Evolutionary conservation across 169 alveolate species (phyloP).

Genomic region (Cyclospora cayetanensis): DNA sequence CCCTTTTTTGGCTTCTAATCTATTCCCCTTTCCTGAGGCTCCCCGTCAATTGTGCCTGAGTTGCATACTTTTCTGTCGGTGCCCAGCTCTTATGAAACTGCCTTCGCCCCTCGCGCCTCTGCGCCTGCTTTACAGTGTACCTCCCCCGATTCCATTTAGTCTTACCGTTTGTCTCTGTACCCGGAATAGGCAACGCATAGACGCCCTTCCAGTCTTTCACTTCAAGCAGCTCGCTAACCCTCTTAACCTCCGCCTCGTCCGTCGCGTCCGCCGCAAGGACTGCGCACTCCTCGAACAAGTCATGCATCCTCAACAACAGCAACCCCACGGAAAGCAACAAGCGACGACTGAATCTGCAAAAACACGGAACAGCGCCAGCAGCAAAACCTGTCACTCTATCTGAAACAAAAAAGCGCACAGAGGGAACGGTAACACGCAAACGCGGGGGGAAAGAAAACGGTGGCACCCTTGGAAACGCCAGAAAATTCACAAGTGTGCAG

Average conservation of each 20-base stretch:
- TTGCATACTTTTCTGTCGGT: too few relatives aligned
- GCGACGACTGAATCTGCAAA: neutral
- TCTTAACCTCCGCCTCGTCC: neutral
- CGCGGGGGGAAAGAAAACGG: too few relatives aligned
- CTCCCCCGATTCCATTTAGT: too few relatives aligned
- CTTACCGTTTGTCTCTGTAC: slow-evolving; percentile 19
- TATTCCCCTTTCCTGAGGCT: too few relatives aligned
- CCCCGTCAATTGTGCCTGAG: too few relatives aligned
- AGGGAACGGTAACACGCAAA: neutral
- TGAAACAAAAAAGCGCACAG: neutral
- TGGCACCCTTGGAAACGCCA: too few relatives aligned
- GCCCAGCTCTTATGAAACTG: too few relatives aligned
- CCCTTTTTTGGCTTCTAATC: too few relatives aligned
- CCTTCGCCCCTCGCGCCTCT: too few relatives aligned
- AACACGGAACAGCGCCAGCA: neutral
- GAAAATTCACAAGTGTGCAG: too few relatives aligned
- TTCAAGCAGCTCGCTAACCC: neutral
- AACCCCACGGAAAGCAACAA: slow-evolving; percentile 3
- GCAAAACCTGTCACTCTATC: neutral
- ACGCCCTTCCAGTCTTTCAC: neutral
- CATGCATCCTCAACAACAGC: slow-evolving; percentile 15
- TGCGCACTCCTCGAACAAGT: slow-evolving; percentile 29
- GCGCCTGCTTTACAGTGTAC: too few relatives aligned
- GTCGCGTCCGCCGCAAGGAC: slow-evolving; percentile 1
- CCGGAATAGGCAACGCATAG: slow-evolving; percentile 1